phyloP scores from a whole-genome alignment of 2,329 filamentous ascomycete species.

The Pseudopithomyces chartarum region DNA sequence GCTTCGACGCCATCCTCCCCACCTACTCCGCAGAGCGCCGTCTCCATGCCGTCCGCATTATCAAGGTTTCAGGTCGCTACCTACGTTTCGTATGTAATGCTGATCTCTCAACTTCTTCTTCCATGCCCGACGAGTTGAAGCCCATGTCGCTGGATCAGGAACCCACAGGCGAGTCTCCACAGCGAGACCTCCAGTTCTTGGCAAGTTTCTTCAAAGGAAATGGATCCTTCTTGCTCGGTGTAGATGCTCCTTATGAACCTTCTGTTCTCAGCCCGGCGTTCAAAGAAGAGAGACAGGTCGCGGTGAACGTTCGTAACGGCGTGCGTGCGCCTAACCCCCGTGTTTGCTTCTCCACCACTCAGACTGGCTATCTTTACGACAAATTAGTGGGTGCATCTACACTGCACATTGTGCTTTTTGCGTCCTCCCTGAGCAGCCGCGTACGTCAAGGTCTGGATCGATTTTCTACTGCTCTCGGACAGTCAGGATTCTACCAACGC shows the following conservation, averaged over 20 bases:
- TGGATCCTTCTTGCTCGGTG: too few relatives aligned
- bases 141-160: not conserved
- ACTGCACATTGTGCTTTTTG: constrained; percentile 41
- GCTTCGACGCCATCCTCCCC: constrained; percentile 25
- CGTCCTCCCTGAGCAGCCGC: constrained; percentile 18
- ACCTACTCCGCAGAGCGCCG: constrained; percentile 41
- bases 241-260: too few relatives aligned
- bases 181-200: too few relatives aligned
- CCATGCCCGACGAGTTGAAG: not conserved
- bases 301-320: constrained; percentile 24
- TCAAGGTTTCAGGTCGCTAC: constrained; percentile 24
- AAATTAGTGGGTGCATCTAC: constrained; percentile 23
- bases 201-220: too few relatives aligned
- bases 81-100: constrained; percentile 33
- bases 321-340: constrained; percentile 40
- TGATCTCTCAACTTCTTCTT: constrained; percentile 20
- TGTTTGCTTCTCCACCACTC: constrained; percentile 23
- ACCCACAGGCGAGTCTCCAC: not conserved
- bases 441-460: constrained; percentile 16
- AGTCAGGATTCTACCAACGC: constrained; percentile 28
- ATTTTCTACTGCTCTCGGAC: constrained; percentile 13
- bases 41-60: constrained; percentile 22
- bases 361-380: constrained; percentile 42
- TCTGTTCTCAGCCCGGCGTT: constrained; percentile 5
- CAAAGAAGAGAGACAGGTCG: too few relatives aligned